A percentile compares a stretch with the other conserved stretches of the same genome.
Conservation (phyloP, 495 filamentous ascomycete genomes). For the Penicillium soppii region DNA sequence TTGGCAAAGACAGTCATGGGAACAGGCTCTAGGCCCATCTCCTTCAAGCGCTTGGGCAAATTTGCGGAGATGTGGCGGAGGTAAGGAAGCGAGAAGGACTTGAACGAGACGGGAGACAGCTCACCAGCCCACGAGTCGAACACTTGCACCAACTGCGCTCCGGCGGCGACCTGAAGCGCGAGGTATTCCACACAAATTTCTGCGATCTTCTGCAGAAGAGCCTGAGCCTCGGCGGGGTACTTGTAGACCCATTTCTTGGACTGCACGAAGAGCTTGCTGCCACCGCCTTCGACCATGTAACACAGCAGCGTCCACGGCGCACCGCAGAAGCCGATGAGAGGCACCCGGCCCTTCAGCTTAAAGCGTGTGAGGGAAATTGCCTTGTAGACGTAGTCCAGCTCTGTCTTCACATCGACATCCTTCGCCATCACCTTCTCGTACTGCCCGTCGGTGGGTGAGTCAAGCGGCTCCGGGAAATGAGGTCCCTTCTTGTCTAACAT, state of each 20-base stretch:
- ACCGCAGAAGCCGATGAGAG: conserved; percentile 95
- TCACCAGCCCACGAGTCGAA: conserved; percentile 99
- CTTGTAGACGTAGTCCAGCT: conserved; percentile 91
- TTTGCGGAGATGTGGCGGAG: conserved; percentile 77
- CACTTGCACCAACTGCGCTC: conserved; percentile 91
- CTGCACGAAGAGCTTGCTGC: conserved; percentile 87
- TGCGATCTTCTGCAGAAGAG: conserved; percentile 83
- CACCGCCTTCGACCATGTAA: conserved; percentile 98
- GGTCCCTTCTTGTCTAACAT: conserved; percentile 97
- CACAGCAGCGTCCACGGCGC: conserved; percentile 95
- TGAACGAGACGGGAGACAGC: conserved; percentile 79
- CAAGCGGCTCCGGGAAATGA: conserved; percentile 83
- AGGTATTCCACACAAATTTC: conserved; percentile 92
- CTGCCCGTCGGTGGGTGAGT: conserved; percentile 73
- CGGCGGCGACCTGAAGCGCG: conserved; percentile 85
- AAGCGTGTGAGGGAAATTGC: conserved; percentile 88
- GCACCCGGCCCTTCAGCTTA: conserved; percentile 85
- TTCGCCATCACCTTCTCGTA: conserved; percentile 73
- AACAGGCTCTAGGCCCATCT: conserved; percentile 73
- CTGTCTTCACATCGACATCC: conserved; percentile 76
- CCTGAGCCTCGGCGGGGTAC: conserved; percentile 76
- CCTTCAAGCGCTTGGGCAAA: conserved; percentile 67
- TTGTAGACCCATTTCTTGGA: conserved; percentile 95
- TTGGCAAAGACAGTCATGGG: conserved; percentile 99
- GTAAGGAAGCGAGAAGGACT: conserved; percentile 80